Percentiles rank a stretch among this genome's conserved stretches.
Evolutionary conservation across 2,329 filamentous ascomycete species (phyloP).

Genomic region (Ustilaginoidea virens): DNA sequence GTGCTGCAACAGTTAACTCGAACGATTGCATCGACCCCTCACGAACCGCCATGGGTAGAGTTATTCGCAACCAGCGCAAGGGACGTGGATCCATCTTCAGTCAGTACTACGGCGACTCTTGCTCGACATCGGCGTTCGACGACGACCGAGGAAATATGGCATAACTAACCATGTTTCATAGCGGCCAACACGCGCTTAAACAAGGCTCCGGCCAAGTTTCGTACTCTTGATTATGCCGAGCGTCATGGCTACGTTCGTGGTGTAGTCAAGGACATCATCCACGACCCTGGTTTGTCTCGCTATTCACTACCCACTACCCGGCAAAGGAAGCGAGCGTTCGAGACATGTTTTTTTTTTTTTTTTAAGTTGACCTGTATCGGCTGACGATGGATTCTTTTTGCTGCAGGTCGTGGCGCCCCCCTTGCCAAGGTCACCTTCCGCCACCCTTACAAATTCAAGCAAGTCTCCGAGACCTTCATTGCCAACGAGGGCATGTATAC

Average conservation of each 20-base stretch:
- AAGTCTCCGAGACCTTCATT: conserved; percentile 97
- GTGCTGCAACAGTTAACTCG: conserved; percentile 13
- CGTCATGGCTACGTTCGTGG: conserved; percentile 95
- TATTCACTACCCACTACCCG: background rate
- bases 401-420: conserved; percentile 67
- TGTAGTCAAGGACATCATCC: conserved; percentile 97
- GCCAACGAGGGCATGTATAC: conserved; percentile 99
- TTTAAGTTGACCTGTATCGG: too few species aligned
- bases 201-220: conserved; percentile 76
- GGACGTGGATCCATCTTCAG: conserved; percentile 44
- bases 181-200: conserved; percentile 79
- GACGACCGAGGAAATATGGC: conserved; percentile 7
- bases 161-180: conserved; percentile 23
- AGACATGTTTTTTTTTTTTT: too few species aligned
- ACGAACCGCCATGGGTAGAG: conserved; percentile 36
- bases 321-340: too few species aligned
- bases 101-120: conserved; percentile 18
- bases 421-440: conserved; percentile 96
- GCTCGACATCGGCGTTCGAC: conserved; percentile 9
- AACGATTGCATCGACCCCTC: conserved; percentile 18
- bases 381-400: conserved; percentile 13
- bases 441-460: conserved; percentile 96
- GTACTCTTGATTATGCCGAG: conserved; percentile 91
- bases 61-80: conserved; percentile 53
- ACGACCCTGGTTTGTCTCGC: conserved; percentile 61